Conservation (phyloP, 768 basidiomycete genomes). For the Boletus sensibilis region DNA sequence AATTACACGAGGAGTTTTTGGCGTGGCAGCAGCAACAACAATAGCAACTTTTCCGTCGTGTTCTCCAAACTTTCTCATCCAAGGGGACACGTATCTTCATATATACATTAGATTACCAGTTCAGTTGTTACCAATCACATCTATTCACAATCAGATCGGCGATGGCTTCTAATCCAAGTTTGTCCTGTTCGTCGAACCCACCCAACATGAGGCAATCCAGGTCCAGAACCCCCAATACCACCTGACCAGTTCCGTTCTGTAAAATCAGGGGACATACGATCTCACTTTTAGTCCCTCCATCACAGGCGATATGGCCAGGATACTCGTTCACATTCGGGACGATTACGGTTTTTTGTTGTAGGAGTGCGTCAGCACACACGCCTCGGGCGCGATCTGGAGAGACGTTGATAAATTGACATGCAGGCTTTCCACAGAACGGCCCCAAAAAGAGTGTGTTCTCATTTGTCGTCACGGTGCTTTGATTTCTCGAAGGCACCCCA, state of each 20-base stretch:
- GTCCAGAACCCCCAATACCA: constrained; percentile 67
- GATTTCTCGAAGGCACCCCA: constrained; percentile 11
- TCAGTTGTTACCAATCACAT: constrained; percentile 58
- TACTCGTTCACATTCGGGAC: constrained; percentile 78
- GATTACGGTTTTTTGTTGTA: constrained; percentile 54
- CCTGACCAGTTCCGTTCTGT: constrained; percentile 28
- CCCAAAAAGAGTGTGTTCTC: constrained; percentile 55
- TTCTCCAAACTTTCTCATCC: not conserved
- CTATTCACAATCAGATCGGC: constrained; percentile 58
- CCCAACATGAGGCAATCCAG: constrained; percentile 73
- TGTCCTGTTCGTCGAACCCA: constrained; percentile 79
- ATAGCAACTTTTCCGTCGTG: not conserved
- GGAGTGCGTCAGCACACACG: constrained; percentile 82
- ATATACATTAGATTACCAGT: constrained; percentile 14
- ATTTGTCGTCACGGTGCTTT: constrained; percentile 9
- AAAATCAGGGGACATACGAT: constrained; percentile 78
- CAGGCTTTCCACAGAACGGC: constrained; percentile 89
- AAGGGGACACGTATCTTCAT: not conserved
- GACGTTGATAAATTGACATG: constrained; percentile 79
- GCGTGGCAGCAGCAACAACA: constrained; percentile 41
- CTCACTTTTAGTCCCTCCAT: constrained; percentile 87
- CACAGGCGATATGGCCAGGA: constrained; percentile 94
- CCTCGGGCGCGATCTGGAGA: constrained; percentile 57
- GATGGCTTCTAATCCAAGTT: constrained; percentile 72
- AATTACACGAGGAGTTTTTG: constrained; percentile 77